phyloP scores from a whole-genome alignment of 2,329 filamentous ascomycete species.

The Paradendryphiella salina region DNA sequence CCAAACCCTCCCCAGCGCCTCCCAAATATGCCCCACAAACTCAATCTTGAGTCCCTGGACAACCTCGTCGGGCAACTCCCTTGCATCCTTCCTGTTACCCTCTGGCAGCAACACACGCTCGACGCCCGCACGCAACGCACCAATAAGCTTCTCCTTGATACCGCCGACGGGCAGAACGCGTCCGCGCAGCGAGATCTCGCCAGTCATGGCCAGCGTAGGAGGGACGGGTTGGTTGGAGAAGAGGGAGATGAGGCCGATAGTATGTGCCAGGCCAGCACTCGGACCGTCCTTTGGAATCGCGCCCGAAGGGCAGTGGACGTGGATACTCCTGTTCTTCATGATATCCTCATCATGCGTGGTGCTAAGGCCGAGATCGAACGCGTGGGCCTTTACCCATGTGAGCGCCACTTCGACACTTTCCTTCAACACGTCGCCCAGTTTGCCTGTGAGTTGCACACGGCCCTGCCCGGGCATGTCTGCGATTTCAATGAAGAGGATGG shows the following conservation, averaged over 20 bases:
- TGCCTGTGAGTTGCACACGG: slow-evolving; percentile 91
- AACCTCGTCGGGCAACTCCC: slow-evolving; percentile 88
- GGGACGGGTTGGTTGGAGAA: slow-evolving; percentile 86
- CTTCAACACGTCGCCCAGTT: slow-evolving; percentile 94
- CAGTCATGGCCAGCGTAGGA: slow-evolving; percentile 93
- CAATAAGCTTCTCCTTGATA: slow-evolving; percentile 98
- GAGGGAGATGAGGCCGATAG: slow-evolving; percentile 86
- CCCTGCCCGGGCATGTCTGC: slow-evolving; percentile 95
- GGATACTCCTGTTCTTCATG: slow-evolving; percentile 91
- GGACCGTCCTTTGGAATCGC: slow-evolving; percentile 93
- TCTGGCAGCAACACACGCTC: slow-evolving; percentile 89
- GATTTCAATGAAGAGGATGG: slow-evolving; percentile 97
- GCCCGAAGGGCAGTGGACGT: slow-evolving; percentile 93
- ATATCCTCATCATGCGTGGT: slow-evolving; percentile 82
- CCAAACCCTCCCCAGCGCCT: slow-evolving; percentile 89
- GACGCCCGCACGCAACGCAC: slow-evolving; percentile 87
- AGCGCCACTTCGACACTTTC: slow-evolving; percentile 95
- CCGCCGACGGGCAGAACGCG: slow-evolving; percentile 92
- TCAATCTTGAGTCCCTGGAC: slow-evolving; percentile 84
- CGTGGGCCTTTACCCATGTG: slow-evolving; percentile 96
- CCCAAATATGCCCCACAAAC: slow-evolving; percentile 92
- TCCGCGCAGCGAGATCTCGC: slow-evolving; percentile 77
- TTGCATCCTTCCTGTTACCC: slow-evolving; percentile 88
- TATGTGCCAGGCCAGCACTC: slow-evolving; percentile 86
- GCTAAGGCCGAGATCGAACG: slow-evolving; percentile 84